Evolutionary conservation across 2,329 filamentous ascomycete species (phyloP).

Genomic region (Aspergillus fumigatiaffinis): DNA sequence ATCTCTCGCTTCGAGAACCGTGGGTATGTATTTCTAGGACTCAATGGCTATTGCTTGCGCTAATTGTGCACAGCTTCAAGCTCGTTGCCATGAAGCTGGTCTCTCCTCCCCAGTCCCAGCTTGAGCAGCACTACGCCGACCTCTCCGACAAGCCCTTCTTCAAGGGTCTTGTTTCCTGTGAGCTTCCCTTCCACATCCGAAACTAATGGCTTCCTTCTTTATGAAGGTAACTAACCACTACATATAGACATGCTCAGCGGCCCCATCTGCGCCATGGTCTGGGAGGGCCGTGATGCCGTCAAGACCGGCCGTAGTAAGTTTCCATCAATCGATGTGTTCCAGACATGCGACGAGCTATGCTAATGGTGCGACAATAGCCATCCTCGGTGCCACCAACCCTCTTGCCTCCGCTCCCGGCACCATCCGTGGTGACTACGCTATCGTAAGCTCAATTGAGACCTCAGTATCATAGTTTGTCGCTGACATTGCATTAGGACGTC

Average conservation of each 20-base stretch:
- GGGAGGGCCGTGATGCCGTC: conserved; percentile 97
- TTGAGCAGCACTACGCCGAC: conserved; percentile 97
- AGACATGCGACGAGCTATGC: conserved; percentile 1
- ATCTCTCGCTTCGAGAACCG: conserved; percentile 97
- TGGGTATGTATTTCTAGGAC: conserved; percentile 56
- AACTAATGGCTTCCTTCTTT: neutral
- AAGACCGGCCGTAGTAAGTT: conserved; percentile 89
- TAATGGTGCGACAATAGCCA: conserved; percentile 47
- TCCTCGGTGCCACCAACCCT: conserved; percentile 99
- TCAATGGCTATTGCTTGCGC: conserved; percentile 8
- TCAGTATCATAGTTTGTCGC: neutral
- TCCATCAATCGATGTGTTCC: conserved; percentile 11
- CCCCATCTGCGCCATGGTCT: conserved; percentile 98
- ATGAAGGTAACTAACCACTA: conserved; percentile 14
- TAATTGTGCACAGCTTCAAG: conserved; percentile 69
- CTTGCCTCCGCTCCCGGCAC: conserved; percentile 90
- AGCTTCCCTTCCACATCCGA: conserved; percentile 31
- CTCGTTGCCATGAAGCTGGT: conserved; percentile 95
- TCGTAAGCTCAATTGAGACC: conserved; percentile 46
- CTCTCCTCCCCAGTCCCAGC: conserved; percentile 85
- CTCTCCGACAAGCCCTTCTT: conserved; percentile 96
- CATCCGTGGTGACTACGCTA: conserved; percentile 92
- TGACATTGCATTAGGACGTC: conserved; percentile 53
- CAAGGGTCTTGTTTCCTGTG: conserved; percentile 87
- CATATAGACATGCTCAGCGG: conserved; percentile 86